These are phyloP conservation scores for Neospora caninum DNA, from an alignment of 169 alveolate genomes.

Conservation along the genomic window DNA sequence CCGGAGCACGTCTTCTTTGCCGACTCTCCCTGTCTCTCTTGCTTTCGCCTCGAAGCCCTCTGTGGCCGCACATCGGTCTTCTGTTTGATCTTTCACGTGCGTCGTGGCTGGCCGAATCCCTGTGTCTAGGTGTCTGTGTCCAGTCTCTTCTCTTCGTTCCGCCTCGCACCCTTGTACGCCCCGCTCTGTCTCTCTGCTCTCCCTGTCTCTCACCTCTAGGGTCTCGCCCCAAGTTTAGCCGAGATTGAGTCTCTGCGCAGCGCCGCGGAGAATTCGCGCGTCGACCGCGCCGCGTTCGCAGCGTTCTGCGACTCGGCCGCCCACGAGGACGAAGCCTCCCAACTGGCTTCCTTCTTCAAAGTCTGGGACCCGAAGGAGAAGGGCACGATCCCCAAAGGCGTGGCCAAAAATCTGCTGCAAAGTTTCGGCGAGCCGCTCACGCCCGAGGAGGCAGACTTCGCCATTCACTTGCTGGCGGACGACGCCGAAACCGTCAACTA, in stretches of 20 bases:
- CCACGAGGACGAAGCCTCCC: constrained; percentile 8
- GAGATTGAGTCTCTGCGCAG: not conserved
- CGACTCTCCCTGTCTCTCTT: too few relatives aligned
- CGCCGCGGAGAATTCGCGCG: not conserved
- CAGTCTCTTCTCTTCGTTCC: too few relatives aligned
- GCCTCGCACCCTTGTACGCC: not conserved
- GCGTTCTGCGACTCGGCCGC: not conserved
- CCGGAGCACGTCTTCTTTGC: too few relatives aligned
- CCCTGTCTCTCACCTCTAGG: not conserved
- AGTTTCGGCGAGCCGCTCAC: constrained; percentile 26
- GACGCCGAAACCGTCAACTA: constrained; percentile 16
- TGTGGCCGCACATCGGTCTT: too few relatives aligned
- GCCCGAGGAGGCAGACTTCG: constrained; percentile 15
- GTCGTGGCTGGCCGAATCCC: too few relatives aligned
- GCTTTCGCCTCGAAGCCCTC: too few relatives aligned
- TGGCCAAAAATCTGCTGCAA: not conserved
- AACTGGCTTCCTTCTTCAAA: not conserved
- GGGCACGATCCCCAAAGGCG: not conserved
- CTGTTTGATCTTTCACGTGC: too few relatives aligned
- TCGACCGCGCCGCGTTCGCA: not conserved
- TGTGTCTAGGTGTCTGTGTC: too few relatives aligned
- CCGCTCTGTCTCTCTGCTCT: not conserved
- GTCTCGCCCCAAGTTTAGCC: constrained; percentile 26
- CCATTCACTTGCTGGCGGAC: not conserved
- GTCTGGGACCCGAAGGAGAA: not conserved